A percentile compares a stretch with the other conserved stretches of the same genome.
Conservation (phyloP, 306 rosid species). For the Abrus pulchellus region DNA sequence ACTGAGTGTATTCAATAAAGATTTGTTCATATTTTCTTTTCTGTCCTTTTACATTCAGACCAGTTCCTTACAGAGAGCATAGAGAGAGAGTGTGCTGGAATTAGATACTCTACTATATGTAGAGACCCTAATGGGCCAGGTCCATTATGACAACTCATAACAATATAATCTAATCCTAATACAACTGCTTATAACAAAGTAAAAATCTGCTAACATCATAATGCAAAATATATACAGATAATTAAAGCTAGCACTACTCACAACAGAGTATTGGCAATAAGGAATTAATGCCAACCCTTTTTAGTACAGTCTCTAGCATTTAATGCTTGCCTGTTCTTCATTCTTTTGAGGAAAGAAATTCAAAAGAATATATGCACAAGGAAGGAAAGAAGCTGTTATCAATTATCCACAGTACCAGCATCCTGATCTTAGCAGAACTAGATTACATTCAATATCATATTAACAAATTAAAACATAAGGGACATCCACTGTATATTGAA, state of each 20-base stretch:
- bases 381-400: background rate
- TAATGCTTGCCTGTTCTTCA: background rate
- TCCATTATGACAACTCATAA: too few relatives aligned
- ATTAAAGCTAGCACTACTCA: slow-evolving; percentile 15
- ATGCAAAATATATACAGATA: slow-evolving; percentile 35
- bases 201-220: background rate
- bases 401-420: background rate
- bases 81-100: too few relatives aligned
- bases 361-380: slow-evolving; percentile 19
- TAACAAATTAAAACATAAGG: slow-evolving; percentile 1
- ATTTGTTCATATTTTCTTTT: too few relatives aligned
- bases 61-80: too few relatives aligned
- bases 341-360: slow-evolving; percentile 2
- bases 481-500: slow-evolving; percentile 11
- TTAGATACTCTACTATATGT: too few relatives aligned
- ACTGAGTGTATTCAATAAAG: too few relatives aligned
- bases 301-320: slow-evolving; percentile 21
- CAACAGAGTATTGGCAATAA: background rate
- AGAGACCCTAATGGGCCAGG: too few relatives aligned
- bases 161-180: too few relatives aligned
- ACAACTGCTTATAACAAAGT: too few relatives aligned
- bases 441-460: too few relatives aligned
- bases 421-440: too few relatives aligned
- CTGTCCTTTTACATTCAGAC: too few relatives aligned
- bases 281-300: slow-evolving; percentile 7